Conservation (phyloP, 106 monocot genomes). For the Chionographis japonica region DNA sequence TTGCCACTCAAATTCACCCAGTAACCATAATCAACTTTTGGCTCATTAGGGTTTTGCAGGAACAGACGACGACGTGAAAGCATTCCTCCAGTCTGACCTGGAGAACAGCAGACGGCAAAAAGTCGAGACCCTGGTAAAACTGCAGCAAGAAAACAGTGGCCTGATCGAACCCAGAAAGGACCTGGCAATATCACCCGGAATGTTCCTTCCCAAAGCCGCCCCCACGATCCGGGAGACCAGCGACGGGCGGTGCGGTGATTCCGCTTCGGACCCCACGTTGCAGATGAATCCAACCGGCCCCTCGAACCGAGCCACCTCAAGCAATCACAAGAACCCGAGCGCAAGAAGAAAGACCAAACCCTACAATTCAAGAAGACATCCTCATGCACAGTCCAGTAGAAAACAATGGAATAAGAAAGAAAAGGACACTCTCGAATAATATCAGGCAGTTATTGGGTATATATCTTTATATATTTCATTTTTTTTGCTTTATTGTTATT, state of each 20-base stretch:
- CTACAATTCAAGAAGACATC: conserved; percentile 21
- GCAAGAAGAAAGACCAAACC: conserved; percentile 19
- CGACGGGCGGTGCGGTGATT: conserved; percentile 2
- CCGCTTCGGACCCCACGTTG: neutral
- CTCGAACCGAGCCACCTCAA: conserved; percentile 15
- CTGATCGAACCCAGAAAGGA: conserved; percentile 55
- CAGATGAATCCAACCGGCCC: neutral
- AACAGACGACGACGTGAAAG: conserved; percentile 26
- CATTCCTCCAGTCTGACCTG: conserved; percentile 31
- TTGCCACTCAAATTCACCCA: too few species aligned
- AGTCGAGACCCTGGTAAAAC: conserved; percentile 38
- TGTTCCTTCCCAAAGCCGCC: conserved; percentile 45
- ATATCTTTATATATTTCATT: too few species aligned
- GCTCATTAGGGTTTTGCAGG: conserved; percentile 12
- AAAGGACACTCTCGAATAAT: conserved; percentile 11
- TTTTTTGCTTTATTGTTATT: too few species aligned
- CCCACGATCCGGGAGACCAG: conserved; percentile 3
- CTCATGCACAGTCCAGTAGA: conserved; percentile 13
- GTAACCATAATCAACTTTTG: neutral
- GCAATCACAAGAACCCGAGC: conserved; percentile 21
- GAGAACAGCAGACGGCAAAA: conserved; percentile 43
- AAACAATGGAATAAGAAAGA: conserved; percentile 48
- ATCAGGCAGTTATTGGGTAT: neutral
- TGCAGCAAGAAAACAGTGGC: conserved; percentile 51
- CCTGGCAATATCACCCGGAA: conserved; percentile 41